Conservation (phyloP, 176 grass and related monocot genomes). For the Aegilops longissima region DNA sequence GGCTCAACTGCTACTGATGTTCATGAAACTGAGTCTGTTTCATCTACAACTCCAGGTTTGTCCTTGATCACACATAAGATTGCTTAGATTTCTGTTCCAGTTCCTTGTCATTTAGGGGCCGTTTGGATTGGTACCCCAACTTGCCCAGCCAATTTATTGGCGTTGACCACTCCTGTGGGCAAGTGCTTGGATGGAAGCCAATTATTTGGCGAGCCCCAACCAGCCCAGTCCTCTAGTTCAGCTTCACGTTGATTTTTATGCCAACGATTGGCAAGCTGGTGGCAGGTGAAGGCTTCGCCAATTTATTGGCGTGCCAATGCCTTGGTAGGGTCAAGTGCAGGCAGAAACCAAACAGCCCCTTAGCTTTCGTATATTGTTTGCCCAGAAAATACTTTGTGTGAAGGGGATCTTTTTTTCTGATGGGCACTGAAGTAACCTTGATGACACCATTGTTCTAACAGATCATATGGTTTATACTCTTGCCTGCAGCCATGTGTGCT, state of each 20-base stretch:
- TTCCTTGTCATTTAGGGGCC: background rate
- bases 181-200: too few species aligned
- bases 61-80: background rate
- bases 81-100: background rate
- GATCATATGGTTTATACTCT: background rate
- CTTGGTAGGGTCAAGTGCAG: too few species aligned
- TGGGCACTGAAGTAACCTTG: background rate
- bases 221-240: too few species aligned
- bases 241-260: too few species aligned
- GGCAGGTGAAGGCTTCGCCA: too few species aligned
- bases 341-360: too few species aligned
- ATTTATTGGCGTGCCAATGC: too few species aligned
- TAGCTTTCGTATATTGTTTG: background rate
- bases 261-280: too few species aligned
- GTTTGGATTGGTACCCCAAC: too few species aligned
- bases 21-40: conserved; percentile 27
- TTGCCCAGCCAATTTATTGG: too few species aligned
- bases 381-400: conserved; percentile 21
- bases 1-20: conserved; percentile 18
- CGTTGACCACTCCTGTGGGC: too few species aligned
- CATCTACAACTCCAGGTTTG: conserved; percentile 31
- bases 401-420: conserved; percentile 18
- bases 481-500: conserved; percentile 21
- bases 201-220: too few species aligned
- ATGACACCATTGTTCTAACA: background rate